These are phyloP conservation scores for Taphrina communis DNA, from an alignment of 1,139 yeast species.

Conservation along the genomic window DNA sequence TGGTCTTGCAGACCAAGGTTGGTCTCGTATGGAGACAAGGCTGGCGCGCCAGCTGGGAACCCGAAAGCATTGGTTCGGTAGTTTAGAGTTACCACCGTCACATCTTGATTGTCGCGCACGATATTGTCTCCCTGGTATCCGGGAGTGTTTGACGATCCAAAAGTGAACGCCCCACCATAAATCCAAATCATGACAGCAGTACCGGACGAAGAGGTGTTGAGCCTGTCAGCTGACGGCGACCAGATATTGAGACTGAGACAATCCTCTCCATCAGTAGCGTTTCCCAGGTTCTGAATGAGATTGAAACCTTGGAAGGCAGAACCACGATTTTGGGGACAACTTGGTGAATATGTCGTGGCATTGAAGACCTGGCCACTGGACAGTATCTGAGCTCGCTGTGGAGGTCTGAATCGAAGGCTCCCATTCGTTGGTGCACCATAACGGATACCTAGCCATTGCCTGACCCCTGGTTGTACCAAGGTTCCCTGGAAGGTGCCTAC, in stretches of 20 bases:
- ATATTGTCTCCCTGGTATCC: constrained; percentile 29
- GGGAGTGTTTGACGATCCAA: constrained; percentile 28
- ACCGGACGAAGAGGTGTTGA: constrained; percentile 25
- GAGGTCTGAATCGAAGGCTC: constrained; percentile 28
- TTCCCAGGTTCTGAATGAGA: constrained; percentile 21
- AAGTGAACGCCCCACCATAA: constrained; percentile 38
- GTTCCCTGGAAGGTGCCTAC: constrained; percentile 30
- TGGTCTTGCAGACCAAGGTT: constrained; percentile 53
- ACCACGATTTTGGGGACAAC: constrained; percentile 37
- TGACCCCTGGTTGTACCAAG: constrained; percentile 10
- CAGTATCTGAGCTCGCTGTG: constrained; percentile 25
- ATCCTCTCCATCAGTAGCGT: constrained; percentile 38
- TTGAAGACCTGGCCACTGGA: constrained; percentile 15
- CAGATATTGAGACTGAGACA: constrained; percentile 38
- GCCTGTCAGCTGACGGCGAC: constrained; percentile 21
- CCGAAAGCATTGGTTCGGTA: constrained; percentile 31
- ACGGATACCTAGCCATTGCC: constrained; percentile 33
- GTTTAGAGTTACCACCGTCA: constrained; percentile 28
- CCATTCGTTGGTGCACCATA: constrained; percentile 35
- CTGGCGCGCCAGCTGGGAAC: constrained; percentile 37
- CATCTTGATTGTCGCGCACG: constrained; percentile 26
- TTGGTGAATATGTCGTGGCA: constrained; percentile 32
- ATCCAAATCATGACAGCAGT: constrained; percentile 37
- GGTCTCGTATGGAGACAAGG: constrained; percentile 45
- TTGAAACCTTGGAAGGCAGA: constrained; percentile 24